Evolutionary conservation across 2,329 filamentous ascomycete genomes (phyloP).

Genomic region (Dactylellina cionopaga): DNA sequence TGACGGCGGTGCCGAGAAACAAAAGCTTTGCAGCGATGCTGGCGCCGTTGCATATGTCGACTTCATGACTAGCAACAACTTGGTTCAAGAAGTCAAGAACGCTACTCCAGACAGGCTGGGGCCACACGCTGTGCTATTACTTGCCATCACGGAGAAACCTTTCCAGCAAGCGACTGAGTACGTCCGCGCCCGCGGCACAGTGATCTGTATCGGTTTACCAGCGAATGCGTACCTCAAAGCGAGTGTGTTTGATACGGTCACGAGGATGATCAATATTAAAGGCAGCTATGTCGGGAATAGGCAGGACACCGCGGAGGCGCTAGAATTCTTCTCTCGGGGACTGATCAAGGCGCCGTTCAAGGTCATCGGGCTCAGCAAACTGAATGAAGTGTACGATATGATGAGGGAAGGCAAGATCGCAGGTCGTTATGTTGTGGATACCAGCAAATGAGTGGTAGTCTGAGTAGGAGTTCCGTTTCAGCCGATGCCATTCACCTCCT

Average conservation of each 20-base stretch:
- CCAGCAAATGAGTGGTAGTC: constrained; percentile 69
- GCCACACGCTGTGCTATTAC: constrained; percentile 84
- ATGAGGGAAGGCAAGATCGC: constrained; percentile 74
- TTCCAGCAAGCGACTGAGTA: constrained; percentile 95
- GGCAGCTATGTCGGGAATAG: constrained; percentile 94
- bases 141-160: constrained; percentile 87
- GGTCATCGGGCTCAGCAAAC: constrained; percentile 80
- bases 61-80: constrained; percentile 77
- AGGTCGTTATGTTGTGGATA: constrained; percentile 83
- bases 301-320: constrained; percentile 84
- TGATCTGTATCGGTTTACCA: constrained; percentile 90
- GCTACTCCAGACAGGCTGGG: constrained; percentile 82
- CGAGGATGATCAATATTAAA: constrained; percentile 90
- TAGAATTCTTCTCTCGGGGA: constrained; percentile 87
- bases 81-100: constrained; percentile 84
- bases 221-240: constrained; percentile 81
- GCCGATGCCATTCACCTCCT: no score
- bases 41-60: constrained; percentile 81
- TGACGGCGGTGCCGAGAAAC: constrained; percentile 84
- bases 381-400: constrained; percentile 69
- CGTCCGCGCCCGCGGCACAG: constrained; percentile 80
- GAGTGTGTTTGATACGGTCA: constrained; percentile 87
- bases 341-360: constrained; percentile 89
- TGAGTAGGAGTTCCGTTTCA: no score
- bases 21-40: constrained; percentile 73